Conservation (phyloP, 2,329 filamentous ascomycete genomes). For the Daldinia eschscholtzii region DNA sequence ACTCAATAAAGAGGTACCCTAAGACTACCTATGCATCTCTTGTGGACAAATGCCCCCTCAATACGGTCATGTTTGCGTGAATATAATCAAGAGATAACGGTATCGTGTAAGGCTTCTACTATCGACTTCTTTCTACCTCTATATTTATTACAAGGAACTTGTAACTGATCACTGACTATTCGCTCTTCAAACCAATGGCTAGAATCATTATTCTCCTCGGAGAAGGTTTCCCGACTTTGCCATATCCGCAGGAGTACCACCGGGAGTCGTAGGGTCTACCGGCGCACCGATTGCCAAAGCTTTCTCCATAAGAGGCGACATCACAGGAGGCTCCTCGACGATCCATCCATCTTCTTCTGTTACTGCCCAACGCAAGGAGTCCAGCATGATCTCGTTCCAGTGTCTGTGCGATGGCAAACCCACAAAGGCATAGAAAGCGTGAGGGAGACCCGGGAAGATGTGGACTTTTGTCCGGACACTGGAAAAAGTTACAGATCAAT, state of each 20-base stretch:
- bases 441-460: slow-evolving; percentile 51
- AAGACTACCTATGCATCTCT: no score
- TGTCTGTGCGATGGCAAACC: slow-evolving; percentile 44
- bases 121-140: neutral
- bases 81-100: neutral
- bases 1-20: no score
- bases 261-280: slow-evolving; percentile 14
- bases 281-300: slow-evolving; percentile 13
- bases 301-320: slow-evolving; percentile 22
- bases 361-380: slow-evolving; percentile 36
- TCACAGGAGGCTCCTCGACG: slow-evolving; percentile 33
- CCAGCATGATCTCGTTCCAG: slow-evolving; percentile 41
- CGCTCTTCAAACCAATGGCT: neutral
- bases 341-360: slow-evolving; percentile 42
- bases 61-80: neutral
- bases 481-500: neutral
- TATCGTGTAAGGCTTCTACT: neutral
- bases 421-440: slow-evolving; percentile 46
- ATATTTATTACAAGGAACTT: neutral
- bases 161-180: neutral
- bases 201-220: neutral
- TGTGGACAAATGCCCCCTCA: no score
- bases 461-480: slow-evolving; percentile 50
- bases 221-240: slow-evolving; percentile 20
- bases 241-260: slow-evolving; percentile 10